Conservation (phyloP, 2,329 filamentous ascomycete genomes). For the Trichoderma guizhouense region DNA sequence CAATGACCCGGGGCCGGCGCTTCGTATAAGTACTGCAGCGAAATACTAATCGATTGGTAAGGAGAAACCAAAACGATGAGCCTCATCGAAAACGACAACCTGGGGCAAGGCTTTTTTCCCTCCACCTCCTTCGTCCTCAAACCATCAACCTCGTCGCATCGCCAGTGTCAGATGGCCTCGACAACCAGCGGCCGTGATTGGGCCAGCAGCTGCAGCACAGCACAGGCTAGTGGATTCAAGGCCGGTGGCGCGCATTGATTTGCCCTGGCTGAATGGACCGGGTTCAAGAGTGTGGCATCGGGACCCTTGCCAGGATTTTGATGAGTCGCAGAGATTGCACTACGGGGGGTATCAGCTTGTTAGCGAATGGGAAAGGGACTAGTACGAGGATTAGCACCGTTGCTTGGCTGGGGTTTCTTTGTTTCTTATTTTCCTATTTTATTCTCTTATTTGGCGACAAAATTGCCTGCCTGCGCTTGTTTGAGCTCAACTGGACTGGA, state of each 20-base stretch:
- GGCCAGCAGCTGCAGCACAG: slow-evolving; percentile 1
- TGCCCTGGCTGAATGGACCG: slow-evolving; percentile 4
- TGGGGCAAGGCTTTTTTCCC: not conserved
- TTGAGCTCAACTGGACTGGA: not conserved
- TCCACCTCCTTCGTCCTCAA: not conserved
- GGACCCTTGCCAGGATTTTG: slow-evolving; percentile 7
- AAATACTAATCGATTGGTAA: not conserved
- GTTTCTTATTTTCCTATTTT: not conserved
- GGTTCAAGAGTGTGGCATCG: not conserved
- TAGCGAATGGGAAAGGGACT: not conserved
- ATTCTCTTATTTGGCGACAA: not conserved
- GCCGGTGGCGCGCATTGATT: slow-evolving; percentile 12
- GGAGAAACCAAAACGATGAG: not conserved
- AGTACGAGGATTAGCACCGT: not conserved
- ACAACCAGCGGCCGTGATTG: slow-evolving; percentile 4
- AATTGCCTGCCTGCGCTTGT: slow-evolving; percentile 5
- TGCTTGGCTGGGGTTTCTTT: not conserved
- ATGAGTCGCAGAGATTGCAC: slow-evolving; percentile 17
- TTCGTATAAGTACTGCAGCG: not conserved
- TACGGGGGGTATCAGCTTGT: slow-evolving; percentile 2
- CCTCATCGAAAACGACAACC: not conserved
- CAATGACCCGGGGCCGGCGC: not conserved
- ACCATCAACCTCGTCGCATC: not conserved
- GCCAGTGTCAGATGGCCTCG: slow-evolving; percentile 1
- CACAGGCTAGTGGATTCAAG: slow-evolving; percentile 6